Evolutionary conservation across 768 basidiomycete species (phyloP), one percentile per base, ranked within the genome.

Genomic region (Amyloporia xantha): DNA sequence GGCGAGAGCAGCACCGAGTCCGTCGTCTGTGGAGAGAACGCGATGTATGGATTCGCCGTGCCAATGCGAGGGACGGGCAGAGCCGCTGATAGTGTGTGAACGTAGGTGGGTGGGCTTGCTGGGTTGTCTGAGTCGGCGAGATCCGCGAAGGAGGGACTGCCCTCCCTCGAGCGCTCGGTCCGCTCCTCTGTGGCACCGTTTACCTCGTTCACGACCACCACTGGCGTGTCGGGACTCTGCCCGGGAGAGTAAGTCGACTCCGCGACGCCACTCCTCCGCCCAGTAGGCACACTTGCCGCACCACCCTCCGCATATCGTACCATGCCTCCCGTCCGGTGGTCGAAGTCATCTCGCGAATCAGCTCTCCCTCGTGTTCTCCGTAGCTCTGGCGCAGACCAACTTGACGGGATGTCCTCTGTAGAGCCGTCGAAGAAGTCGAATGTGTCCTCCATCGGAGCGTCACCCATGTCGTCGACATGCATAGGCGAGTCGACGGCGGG

Each of bases 361-460:
- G 7, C 30, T 7, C 30, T 7, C 9, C 30, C 30, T 33, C 28
- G 15, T 2, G 28, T 19, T 9, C 28, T 20, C 28, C 44, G 17
- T 20, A 23, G 3, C 4, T 45, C 28, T 23, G 15, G 28, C 4
- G 6, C 28, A 13, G 44, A 21, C 44, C 44, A 45, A n/a, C 21
- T 30, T 5, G 42, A 12, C 25, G 44, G 4, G 49, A 69, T 76
- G 51, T 76, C 78, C 45, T 75, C 76, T 7, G 27, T 21, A 2
- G 81, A 74, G 1, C 76, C 79, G 9, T 66, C 75, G 55, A 82
- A 82, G 63, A 79, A 79, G 57, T 83, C 79, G 54, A 76, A 78
- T 13, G 76, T 76, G 53, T 69, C 71, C 25, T 65, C 70, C 28
- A 70, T 53, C 54, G 26, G 43, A 48, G 41, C 19, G 42, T 33